A percentile compares a stretch with the other conserved stretches of the same genome.
Evolutionary conservation across 106 monocot species (phyloP).

Genomic region (Ottelia alismoides): DNA sequence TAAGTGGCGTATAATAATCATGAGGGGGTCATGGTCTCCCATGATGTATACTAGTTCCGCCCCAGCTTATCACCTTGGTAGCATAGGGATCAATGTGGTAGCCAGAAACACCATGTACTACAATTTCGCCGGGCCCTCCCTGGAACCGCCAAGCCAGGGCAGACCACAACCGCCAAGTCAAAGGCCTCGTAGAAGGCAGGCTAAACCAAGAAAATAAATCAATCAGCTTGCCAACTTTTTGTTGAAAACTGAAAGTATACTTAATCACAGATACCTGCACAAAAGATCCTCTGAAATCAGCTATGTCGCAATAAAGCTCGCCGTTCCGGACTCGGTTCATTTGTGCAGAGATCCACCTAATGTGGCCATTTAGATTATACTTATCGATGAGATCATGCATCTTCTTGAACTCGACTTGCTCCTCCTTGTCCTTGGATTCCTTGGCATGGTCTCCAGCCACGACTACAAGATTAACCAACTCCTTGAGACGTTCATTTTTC

Average conservation of each 20-base stretch:
- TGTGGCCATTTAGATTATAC: conserved; percentile 3
- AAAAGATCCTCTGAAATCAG: conserved; percentile 2
- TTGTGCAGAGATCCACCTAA: conserved; percentile 5
- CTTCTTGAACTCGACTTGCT: conserved; percentile 6
- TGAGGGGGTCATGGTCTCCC: no score
- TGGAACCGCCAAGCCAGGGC: conserved; percentile 21
- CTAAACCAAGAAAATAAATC: conserved; percentile 4
- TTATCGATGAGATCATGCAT: conserved; percentile 6
- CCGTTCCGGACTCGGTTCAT: conserved; percentile 6
- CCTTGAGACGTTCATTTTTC: conserved; percentile 15
- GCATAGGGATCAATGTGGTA: conserved; percentile 30
- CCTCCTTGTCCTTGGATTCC: conserved; percentile 22
- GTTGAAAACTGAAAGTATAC: no score
- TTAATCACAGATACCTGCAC: conserved; percentile 2
- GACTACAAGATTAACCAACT: conserved; percentile 23
- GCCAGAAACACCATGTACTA: conserved; percentile 23
- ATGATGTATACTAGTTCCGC: no score
- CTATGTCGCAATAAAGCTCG: conserved; percentile 1
- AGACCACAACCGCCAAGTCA: conserved; percentile 25
- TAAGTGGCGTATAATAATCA: no score
- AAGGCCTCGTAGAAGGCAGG: conserved; percentile 31
- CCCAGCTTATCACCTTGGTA: no score
- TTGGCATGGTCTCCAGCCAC: conserved; percentile 23
- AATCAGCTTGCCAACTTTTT: no score
- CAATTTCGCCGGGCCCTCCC: conserved; percentile 25